Percentiles rank a stretch among this genome's conserved stretches.
phyloP scores from a whole-genome alignment of 2,329 filamentous ascomycete genomes.

The Sporothrix inflata region DNA sequence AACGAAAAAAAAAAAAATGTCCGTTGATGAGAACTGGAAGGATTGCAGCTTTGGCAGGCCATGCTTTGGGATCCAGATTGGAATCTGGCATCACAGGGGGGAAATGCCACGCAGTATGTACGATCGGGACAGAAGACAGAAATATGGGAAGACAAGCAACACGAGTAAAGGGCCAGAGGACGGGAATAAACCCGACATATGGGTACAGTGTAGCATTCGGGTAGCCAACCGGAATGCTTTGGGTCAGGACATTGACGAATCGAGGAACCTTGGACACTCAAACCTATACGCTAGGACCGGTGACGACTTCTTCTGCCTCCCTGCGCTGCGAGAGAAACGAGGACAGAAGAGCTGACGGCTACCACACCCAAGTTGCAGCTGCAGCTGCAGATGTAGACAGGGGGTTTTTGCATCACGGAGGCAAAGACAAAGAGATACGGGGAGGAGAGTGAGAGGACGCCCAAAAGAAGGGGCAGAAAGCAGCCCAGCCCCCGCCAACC shows the following conservation, averaged over 20 bases:
- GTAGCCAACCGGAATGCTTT: not conserved
- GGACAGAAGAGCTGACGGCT: constrained; percentile 5
- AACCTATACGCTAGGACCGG: no score
- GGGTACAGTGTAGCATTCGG: constrained; percentile 19
- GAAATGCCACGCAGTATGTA: not conserved
- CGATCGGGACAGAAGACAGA: not conserved
- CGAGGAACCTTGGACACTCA: not conserved
- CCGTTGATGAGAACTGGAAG: not conserved
- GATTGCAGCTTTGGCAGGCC: not conserved
- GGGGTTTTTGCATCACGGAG: constrained; percentile 6
- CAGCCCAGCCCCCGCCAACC: not conserved
- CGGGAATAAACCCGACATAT: not conserved
- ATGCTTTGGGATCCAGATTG: not conserved
- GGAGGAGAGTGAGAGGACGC: not conserved
- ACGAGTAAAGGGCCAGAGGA: not conserved
- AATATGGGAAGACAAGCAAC: not conserved
- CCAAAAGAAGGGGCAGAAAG: not conserved
- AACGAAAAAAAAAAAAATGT: not conserved
- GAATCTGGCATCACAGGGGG: not conserved
- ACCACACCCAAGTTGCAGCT: not conserved
- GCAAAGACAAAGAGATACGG: not conserved
- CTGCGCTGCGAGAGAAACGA: not conserved
- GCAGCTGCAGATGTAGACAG: not conserved
- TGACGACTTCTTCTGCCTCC: not conserved
- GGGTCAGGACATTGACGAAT: not conserved